Evolutionary conservation across 2,329 filamentous ascomycete species (phyloP), one percentile per base, ranked within the genome.

Genomic region (Exophiala viscosa): DNA sequence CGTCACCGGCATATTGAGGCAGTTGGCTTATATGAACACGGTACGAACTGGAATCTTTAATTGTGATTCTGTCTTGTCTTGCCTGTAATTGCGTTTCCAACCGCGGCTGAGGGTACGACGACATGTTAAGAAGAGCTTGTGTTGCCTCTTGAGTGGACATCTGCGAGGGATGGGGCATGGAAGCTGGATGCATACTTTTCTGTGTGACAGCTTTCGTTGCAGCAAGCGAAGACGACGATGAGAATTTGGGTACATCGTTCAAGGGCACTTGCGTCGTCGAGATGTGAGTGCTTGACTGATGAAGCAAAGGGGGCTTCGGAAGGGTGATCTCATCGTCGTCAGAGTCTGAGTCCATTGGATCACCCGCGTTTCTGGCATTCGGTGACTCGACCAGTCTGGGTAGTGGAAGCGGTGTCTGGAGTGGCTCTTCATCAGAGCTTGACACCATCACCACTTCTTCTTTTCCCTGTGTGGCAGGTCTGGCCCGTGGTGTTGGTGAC

Each of bases 121-220:
- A 59, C 14, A 48, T 51, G 9, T 44, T 46, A 4, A 60, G 36
- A 28, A 52, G 57, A 3, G 43, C 52, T 44, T 63, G 60, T 10
- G 61, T 62, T n/a, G 54, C 50, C 32, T 60, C 61, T 50, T 63
- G 61, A 20, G 61, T 63, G 4, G 61, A 63, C 28, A 63, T 59
- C 31, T 63, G 61, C 3, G 61, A 63, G 20, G 60, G 59, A 42
- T 57, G 59, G 13, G 60, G 60, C 46, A 63, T 58, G 8, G 60
- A 62, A 2, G 61, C 61, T 18, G 61, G 61, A 36, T 52, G 50
- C 14, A 61, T 36, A 17, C 50, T 58, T 31, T 42, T 54, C 41
- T 60, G 58, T 14, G 58, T 62, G 13, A 17, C 47, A 3, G 46
- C 33, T 36, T 38, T 53, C 31, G 35, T 31, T 11, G 46, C 44